Conservation (phyloP, 208 protist genomes). For the Leishmania martiniquensis region DNA sequence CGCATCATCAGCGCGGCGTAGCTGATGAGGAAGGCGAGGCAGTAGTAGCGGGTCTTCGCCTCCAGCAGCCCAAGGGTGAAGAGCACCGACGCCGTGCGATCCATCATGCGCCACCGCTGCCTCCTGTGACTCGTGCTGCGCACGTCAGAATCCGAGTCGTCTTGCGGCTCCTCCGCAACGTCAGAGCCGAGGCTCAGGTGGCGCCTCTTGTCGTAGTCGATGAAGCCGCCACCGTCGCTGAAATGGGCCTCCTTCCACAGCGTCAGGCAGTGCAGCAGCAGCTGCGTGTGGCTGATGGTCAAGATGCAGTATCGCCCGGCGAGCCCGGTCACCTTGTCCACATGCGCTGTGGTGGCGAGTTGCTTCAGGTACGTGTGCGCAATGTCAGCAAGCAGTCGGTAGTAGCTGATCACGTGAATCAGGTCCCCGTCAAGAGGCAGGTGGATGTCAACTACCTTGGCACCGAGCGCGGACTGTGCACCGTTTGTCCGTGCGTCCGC, state of each 20-base stretch:
- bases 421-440: slow-evolving; percentile 29
- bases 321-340: slow-evolving; percentile 17
- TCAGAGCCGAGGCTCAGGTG: not conserved
- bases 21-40: slow-evolving; percentile 12
- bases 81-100: slow-evolving; percentile 8
- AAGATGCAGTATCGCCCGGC: slow-evolving; percentile 27
- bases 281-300: slow-evolving; percentile 26
- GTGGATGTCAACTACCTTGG: slow-evolving; percentile 1
- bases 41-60: slow-evolving; percentile 27
- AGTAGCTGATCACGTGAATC: slow-evolving; percentile 21
- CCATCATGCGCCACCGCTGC: slow-evolving; percentile 3
- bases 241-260: slow-evolving; percentile 19
- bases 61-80: slow-evolving; percentile 28
- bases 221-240: slow-evolving; percentile 7
- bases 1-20: slow-evolving; percentile 19
- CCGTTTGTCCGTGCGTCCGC: not conserved
- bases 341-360: not conserved
- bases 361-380: slow-evolving; percentile 20
- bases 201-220: not conserved
- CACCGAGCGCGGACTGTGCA: not conserved
- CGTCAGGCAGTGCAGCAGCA: slow-evolving; percentile 24
- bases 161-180: not conserved
- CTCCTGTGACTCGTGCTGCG: no score
- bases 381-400: slow-evolving; percentile 22
- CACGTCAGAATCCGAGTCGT: not conserved